Percentiles rank a stretch among this genome's conserved stretches.
These are phyloP conservation scores for Colletotrichum liriopes DNA, from an alignment of 2,329 filamentous ascomycete species.

Conservation along the genomic window DNA sequence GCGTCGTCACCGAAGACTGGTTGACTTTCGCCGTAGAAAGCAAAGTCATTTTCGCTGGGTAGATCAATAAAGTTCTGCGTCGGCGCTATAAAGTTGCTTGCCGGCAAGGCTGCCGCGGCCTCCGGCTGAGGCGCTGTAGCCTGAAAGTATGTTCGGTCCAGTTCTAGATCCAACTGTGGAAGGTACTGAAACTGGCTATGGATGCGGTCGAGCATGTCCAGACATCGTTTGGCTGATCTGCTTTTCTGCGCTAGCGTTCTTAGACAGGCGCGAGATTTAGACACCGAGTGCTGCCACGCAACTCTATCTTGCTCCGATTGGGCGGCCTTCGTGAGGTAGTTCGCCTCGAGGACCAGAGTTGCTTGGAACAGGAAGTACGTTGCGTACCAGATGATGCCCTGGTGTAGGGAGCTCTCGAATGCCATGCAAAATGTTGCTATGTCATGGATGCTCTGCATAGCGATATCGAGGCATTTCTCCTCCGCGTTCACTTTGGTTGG, in stretches of 20 bases:
- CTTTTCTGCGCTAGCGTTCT: conserved; percentile 21
- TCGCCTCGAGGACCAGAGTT: conserved; percentile 59
- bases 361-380: conserved; percentile 63
- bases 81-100: background rate
- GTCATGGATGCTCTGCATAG: conserved; percentile 54
- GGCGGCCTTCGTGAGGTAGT: conserved; percentile 12
- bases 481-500: conserved; percentile 47
- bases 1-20: conserved; percentile 6
- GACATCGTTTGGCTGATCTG: conserved; percentile 14
- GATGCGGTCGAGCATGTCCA: conserved; percentile 32
- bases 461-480: conserved; percentile 55
- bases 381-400: conserved; percentile 59
- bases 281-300: conserved; percentile 32
- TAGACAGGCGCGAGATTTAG: conserved; percentile 8
- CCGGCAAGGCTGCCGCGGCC: background rate
- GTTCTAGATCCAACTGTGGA: conserved; percentile 6
- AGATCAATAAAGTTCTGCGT: background rate
- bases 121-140: background rate
- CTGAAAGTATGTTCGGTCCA: background rate
- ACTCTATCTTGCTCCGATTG: conserved; percentile 2
- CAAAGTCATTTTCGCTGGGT: conserved; percentile 30
- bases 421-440: conserved; percentile 55
- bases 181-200: conserved; percentile 24
- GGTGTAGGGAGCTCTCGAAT: conserved; percentile 48
- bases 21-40: conserved; percentile 18